Evolutionary conservation across 306 rosid species (phyloP).

Genomic region (Ormosia semicastrata): DNA sequence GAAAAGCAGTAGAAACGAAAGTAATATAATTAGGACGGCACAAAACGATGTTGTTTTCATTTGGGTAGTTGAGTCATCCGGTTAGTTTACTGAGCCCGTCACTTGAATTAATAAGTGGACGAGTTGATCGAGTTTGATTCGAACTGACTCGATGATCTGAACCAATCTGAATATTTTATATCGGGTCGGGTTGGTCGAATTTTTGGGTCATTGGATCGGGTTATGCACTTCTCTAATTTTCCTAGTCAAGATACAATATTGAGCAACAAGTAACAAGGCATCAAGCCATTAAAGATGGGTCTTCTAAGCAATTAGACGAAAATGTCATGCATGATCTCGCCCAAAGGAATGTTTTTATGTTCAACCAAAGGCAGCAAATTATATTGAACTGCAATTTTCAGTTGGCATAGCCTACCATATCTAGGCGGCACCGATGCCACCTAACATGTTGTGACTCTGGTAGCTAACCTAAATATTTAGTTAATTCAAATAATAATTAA

Average conservation of each 20-base stretch:
- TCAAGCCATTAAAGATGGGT: slow-evolving; percentile 9
- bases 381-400: not conserved
- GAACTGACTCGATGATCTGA: no score
- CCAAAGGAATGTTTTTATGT: not conserved
- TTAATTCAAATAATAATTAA: not conserved
- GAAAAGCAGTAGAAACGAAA: no score
- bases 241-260: not conserved
- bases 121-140: no score
- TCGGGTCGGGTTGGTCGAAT: no score
- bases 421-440: not conserved
- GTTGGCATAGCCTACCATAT: not conserved
- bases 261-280: not conserved
- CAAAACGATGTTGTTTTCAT: no score
- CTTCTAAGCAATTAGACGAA: slow-evolving; percentile 5
- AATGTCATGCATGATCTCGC: not conserved
- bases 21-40: no score
- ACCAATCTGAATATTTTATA: no score
- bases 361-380: not conserved
- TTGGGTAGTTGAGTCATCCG: no score
- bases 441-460: not conserved
- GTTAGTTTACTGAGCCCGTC: no score
- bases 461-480: not conserved
- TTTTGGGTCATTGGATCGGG: no score
- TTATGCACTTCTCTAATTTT: no score
- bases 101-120: no score